Evolutionary conservation across 371 early-diverging fungal species (phyloP).

Genomic region (Mucor piriformis): DNA sequence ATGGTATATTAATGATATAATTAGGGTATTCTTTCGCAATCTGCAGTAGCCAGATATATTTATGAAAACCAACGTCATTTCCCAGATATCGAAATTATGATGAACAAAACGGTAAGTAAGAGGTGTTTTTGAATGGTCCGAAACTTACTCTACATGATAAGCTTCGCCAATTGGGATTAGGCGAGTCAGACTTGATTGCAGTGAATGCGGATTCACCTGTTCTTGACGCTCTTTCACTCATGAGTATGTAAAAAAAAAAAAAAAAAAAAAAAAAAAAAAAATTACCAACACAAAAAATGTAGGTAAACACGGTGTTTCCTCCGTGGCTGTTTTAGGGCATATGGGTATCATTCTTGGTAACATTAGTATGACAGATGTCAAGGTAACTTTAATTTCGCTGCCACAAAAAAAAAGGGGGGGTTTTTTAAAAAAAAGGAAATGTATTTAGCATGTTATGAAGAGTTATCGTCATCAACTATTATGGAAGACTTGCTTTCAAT

Average conservation of each 20-base stretch:
- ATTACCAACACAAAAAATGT: not conserved
- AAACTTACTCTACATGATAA: no score
- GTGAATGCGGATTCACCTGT: slow-evolving; percentile 57
- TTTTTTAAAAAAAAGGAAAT: not conserved
- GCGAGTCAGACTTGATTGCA: slow-evolving; percentile 56
- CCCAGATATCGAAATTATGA: slow-evolving; percentile 35
- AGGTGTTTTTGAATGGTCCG: no score
- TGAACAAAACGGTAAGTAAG: slow-evolving; percentile 52
- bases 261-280: not conserved
- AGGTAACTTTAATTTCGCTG: slow-evolving; percentile 46
- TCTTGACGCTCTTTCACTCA: slow-evolving; percentile 58
- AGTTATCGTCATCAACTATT: slow-evolving; percentile 47
- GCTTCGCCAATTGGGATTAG: slow-evolving; percentile 57
- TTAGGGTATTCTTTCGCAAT: slow-evolving; percentile 83
- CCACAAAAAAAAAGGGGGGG: no score
- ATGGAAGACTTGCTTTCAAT: slow-evolving; percentile 59
- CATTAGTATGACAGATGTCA: slow-evolving; percentile 74
- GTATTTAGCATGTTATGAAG: slow-evolving; percentile 41
- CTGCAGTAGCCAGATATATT: slow-evolving; percentile 68
- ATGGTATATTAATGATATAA: not conserved
- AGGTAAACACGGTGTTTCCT: slow-evolving; percentile 64
- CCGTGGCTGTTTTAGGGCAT: slow-evolving; percentile 62
- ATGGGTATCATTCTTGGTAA: slow-evolving; percentile 68
- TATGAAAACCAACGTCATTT: slow-evolving; percentile 52
- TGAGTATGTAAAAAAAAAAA: slow-evolving; percentile 44